Evolutionary conservation across 768 basidiomycete genomes (phyloP), one percentile per base, ranked within the genome.

Genomic region (Antrodiella citrinella): DNA sequence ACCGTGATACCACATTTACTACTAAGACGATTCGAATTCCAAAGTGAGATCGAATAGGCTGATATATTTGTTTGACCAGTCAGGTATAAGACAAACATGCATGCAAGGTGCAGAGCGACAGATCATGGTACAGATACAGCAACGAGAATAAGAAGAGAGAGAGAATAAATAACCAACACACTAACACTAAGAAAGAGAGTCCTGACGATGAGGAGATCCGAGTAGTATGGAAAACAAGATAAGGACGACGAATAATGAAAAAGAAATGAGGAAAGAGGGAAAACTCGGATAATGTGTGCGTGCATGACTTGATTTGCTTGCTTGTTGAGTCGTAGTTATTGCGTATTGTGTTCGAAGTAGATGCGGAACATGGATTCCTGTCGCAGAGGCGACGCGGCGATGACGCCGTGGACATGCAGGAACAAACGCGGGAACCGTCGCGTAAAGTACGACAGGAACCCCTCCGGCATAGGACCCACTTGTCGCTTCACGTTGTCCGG

Each of bases 401-500:
- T 75, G 58, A 93, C 90, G n/a, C 72, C 65, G 59, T 95, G 86
- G 19, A 97, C 93, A 63, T 97, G 93, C 45, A 97, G 71, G 75
- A 99, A 91, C 7, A 98, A 76, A 13, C 69, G 73, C 12, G 96
- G 96, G 70, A 86, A 98, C n/a, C 93, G 82, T 24, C 81, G 76
- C 2, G 95, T 97, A 64, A 98, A 99, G 67, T 98, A 99, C 1
- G 76, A 70, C 48, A 99, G 68, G 72, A 89, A 98, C 10, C 95
- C 95, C 54, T 86, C 84, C 0, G 96, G 96, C 75, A 98, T 85
- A 11, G 86, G 74, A 3, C 95, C 94, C 9, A 98, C 73, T 67
- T 88, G 82, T 39, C 86, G 80, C 62, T 90, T 93, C 48, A 91
- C 90, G 57, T 86, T 81, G 55, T 92, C 91, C 1, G 95, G 95